These are phyloP conservation scores for Populus davidiana DNA, from an alignment of 345 rosid species.

Conservation along the genomic window DNA sequence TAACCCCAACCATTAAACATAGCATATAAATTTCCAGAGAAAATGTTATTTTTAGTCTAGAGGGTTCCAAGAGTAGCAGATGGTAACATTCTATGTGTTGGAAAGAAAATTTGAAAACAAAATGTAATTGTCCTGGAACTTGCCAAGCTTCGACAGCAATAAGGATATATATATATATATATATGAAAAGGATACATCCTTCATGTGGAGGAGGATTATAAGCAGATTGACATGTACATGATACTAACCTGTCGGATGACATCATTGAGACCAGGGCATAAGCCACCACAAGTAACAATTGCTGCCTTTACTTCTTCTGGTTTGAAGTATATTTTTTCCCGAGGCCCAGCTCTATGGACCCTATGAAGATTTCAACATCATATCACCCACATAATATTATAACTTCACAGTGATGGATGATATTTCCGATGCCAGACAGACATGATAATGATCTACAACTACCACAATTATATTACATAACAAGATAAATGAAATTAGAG, in stretches of 20 bases:
- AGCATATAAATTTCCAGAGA: background rate
- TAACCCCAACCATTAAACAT: slow-evolving; percentile 6
- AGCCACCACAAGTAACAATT: slow-evolving; percentile 92
- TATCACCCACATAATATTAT: background rate
- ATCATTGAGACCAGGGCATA: slow-evolving; percentile 95
- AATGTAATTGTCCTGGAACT: background rate
- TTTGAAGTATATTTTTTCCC: slow-evolving; percentile 77
- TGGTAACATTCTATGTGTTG: background rate
- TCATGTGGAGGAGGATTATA: background rate
- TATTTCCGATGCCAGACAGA: background rate
- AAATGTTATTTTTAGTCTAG: background rate
- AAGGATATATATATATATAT: background rate
- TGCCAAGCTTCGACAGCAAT: background rate
- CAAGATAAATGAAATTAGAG: slow-evolving; percentile 3
- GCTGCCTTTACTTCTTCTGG: slow-evolving; percentile 93
- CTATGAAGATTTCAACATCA: slow-evolving; percentile 33
- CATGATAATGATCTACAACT: background rate
- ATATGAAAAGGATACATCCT: background rate
- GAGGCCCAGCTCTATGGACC: slow-evolving; percentile 95
- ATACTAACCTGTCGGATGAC: slow-evolving; percentile 75
- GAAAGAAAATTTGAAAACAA: background rate
- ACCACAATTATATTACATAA: background rate
- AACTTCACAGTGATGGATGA: background rate
- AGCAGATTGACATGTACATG: slow-evolving; percentile 1
- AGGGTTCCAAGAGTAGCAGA: background rate